Evolutionary conservation across 345 rosid species (phyloP), one percentile per base, ranked within the genome.

Genomic region (Anacardium occidentale): DNA sequence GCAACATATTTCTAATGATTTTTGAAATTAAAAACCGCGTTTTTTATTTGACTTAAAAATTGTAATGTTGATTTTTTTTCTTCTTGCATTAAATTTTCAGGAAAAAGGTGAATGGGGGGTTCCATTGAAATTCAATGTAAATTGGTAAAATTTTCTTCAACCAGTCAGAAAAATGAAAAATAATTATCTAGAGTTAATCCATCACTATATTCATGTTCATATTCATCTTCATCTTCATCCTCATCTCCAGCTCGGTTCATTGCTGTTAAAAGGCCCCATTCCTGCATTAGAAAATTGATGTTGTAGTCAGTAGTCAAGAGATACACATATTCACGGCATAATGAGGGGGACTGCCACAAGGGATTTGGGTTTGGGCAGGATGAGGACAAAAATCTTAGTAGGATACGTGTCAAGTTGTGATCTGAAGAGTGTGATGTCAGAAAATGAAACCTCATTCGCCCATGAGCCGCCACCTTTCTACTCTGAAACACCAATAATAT

Each of bases 401-500:
- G 51, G 55, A 20, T 81, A 82, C 84, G 88, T 85, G 89, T 76
- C 87, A 2, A 10, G 66, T 22, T 50, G 14, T 68, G 3, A 74
- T 79, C 62, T 45, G 0, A 62, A 60, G 44, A 14, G 17, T 4
- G 37, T 74, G 82, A 80, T 56, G 79, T 73, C 78, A 83, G 25
- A 18, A 26, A 66, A 70, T 71, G 5, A 37, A 64, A 72, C 22
- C 64, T 65, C 82, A 75, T 68, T 62, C 52, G 32, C 17, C 1
- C 42, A 58, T 56, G 25, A 83, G 90, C 90, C 90, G 92, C 86
- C 90, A 80, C 69, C 74, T 72, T 67, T 73, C 22, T 2, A 29
- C 3, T 78, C 65, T n/a, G 68, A 58, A 69, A 29, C 42, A 0
- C 54, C 34, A 29, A 25, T 66, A 18, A 66, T 37, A 40, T 75